A percentile compares a stretch with the other conserved stretches of the same genome.
phyloP scores from a whole-genome alignment of 495 filamentous ascomycete species.

The Staphylotrichum longicolle region DNA sequence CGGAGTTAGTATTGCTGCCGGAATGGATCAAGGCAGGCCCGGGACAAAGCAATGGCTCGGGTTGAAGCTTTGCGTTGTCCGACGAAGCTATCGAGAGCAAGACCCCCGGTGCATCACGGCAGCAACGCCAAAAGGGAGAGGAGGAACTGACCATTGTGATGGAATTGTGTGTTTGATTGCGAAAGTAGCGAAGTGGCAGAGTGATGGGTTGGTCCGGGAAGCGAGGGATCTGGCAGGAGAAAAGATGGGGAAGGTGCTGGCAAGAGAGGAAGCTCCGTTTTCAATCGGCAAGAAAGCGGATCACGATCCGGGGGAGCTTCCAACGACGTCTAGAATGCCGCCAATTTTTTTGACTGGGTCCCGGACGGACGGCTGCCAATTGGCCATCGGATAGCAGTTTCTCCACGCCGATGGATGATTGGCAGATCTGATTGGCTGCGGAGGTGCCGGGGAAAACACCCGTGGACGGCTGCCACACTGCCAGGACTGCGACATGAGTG shows the following conservation, averaged over 20 bases:
- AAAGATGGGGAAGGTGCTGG: slow-evolving; percentile 5
- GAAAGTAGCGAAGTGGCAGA: neutral
- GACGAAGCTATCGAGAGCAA: neutral
- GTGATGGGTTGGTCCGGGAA: neutral
- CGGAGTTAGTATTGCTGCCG: neutral
- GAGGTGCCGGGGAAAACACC: neutral
- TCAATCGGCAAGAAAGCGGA: slow-evolving; percentile 18
- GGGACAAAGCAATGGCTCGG: neutral
- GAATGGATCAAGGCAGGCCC: no score
- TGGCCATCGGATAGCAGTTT: slow-evolving; percentile 16
- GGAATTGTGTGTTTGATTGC: slow-evolving; percentile 2
- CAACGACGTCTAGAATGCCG: slow-evolving; percentile 35
- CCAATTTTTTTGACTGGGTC: slow-evolving; percentile 33
- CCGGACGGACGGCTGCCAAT: slow-evolving; percentile 12
- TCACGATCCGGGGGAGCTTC: slow-evolving; percentile 31
- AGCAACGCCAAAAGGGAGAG: neutral
- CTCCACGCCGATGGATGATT: slow-evolving; percentile 20
- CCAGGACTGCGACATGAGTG: no score
- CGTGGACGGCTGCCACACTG: no score
- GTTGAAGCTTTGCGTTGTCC: neutral
- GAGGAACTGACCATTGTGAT: slow-evolving; percentile 24
- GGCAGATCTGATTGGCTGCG: slow-evolving; percentile 19
- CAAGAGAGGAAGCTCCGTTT: slow-evolving; percentile 19
- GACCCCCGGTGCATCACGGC: neutral
- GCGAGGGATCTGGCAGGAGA: neutral